Evolutionary conservation across 495 filamentous ascomycete genomes (phyloP), one percentile per base, ranked within the genome.

Genomic region (Evernia prunastri): DNA sequence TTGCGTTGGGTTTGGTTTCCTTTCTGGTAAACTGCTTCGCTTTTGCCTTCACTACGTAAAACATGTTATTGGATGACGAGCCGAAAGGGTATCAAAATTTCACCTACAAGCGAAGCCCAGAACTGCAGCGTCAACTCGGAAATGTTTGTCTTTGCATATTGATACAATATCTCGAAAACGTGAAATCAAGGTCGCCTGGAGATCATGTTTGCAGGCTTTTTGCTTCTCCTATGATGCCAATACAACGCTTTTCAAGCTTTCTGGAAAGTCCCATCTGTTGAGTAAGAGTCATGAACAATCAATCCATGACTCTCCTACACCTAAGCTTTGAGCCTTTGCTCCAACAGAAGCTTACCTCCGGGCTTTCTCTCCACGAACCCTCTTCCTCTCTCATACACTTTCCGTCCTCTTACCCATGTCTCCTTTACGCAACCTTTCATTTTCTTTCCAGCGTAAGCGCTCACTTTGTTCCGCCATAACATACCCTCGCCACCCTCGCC

Each of bases 381-480:
- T 9, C 76, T 76, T 12, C 81, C 76, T 27, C 82, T 76, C 54
- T 83, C 81, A 73, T 88, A 96, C 36, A 97, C 82, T 72, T 82
- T 87, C 66, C 77, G 75, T 2, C 94, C 94, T 40, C 93, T 79
- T 51, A 98, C 71, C 91, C 91, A 97, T 12, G 94, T 97, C 80
- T 96, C 91, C 59, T 78, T 82, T 18, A 97, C 93, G 66, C 89
- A 82, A 0, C 94, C 94, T 62, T 79, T 82, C 72, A 98, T 84
- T 9, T 74, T 82, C 68, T 86, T 87, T 31, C 91, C 91, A 75
- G 97, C 89, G 79, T 96, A 98, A 4, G 94, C 94, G 31, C 85
- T 90, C 78, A 90, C 90, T 74, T 96, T 95, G 73, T 98, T 97
- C 69, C 92, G 85, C 83, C 96, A 98, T 47, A 94, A 82, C 93